phyloP scores from a whole-genome alignment of 345 rosid species.

The Citrus maxima region DNA sequence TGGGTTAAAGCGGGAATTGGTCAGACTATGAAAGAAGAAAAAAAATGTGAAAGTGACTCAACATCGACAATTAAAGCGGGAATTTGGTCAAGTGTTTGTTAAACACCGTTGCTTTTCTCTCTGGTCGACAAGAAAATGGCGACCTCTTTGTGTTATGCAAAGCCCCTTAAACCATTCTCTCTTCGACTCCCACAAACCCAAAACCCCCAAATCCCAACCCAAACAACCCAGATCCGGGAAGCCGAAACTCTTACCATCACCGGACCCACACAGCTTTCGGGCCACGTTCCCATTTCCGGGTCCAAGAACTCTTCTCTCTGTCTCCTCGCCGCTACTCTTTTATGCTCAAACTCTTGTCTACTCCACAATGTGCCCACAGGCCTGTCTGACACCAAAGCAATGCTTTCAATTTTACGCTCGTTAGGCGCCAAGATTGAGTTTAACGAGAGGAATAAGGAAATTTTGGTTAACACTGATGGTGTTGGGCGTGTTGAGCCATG shows the following conservation, averaged over 20 bases:
- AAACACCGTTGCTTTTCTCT: neutral
- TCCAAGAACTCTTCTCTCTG: slow-evolving; percentile 33
- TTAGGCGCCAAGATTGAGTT: slow-evolving; percentile 27
- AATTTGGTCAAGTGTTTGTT: too few relatives aligned
- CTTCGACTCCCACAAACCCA: neutral
- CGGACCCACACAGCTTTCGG: slow-evolving; percentile 30
- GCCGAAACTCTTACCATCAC: slow-evolving; percentile 17
- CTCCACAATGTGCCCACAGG: slow-evolving; percentile 17
- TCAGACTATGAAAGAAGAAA: too few relatives aligned
- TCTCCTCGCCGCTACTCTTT: slow-evolving; percentile 30
- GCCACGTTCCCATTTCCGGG: slow-evolving; percentile 33
- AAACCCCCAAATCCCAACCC: neutral
- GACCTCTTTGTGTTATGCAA: neutral
- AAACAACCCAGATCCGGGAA: neutral
- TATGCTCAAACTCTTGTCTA: slow-evolving; percentile 24
- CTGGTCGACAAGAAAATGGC: neutral
- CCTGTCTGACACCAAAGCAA: slow-evolving; percentile 12
- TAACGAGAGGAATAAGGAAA: neutral
- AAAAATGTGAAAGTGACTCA: too few relatives aligned
- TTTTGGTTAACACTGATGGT: slow-evolving; percentile 13
- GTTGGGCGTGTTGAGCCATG: slow-evolving; percentile 16
- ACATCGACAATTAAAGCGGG: too few relatives aligned
- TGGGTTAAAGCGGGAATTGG: too few relatives aligned
- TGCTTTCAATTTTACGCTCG: slow-evolving; percentile 22
- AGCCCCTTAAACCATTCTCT: neutral